Conservation (phyloP, 2,329 filamentous ascomycete species). For the Phoma sp. region DNA sequence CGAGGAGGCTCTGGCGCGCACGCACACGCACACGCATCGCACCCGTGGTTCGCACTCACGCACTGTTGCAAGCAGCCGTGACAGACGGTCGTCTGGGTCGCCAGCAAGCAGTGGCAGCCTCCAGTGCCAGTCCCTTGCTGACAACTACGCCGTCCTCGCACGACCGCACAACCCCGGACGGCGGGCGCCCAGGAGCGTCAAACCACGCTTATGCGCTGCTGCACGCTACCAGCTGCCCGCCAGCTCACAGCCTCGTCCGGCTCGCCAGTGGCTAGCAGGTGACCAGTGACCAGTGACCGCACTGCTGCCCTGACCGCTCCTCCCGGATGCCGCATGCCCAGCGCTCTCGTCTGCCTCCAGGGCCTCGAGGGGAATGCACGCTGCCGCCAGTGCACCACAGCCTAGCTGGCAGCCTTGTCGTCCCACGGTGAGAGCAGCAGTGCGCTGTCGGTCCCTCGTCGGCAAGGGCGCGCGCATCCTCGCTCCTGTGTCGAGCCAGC, state of each 20-base stretch:
- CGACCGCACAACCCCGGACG: neutral
- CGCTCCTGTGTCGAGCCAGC: neutral
- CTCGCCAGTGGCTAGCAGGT: conserved; percentile 22
- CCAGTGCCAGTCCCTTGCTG: neutral
- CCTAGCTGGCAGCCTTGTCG: conserved; percentile 16
- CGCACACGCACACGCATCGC: neutral
- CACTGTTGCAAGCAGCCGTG: neutral
- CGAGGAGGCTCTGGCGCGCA: neutral
- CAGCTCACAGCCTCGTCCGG: conserved; percentile 28
- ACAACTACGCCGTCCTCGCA: too few relatives aligned
- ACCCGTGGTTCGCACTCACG: neutral
- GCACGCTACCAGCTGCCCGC: conserved; percentile 32
- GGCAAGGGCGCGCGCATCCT: conserved; percentile 29
- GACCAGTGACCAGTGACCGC: conserved; percentile 20
- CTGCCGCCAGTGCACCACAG: conserved; percentile 19
- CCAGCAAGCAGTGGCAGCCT: neutral
- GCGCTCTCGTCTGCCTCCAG: neutral
- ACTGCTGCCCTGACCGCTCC: conserved; percentile 33
- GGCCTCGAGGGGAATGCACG: conserved; percentile 34
- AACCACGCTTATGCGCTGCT: conserved; percentile 34
- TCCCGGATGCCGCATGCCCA: conserved; percentile 19
- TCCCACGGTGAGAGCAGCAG: conserved; percentile 8
- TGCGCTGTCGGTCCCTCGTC: conserved; percentile 21
- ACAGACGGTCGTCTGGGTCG: neutral
- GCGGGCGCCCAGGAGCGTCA: conserved; percentile 1